These are phyloP conservation scores for Ophiostoma fasciatum DNA, from an alignment of 2,329 filamentous ascomycete species.

Conservation along the genomic window DNA sequence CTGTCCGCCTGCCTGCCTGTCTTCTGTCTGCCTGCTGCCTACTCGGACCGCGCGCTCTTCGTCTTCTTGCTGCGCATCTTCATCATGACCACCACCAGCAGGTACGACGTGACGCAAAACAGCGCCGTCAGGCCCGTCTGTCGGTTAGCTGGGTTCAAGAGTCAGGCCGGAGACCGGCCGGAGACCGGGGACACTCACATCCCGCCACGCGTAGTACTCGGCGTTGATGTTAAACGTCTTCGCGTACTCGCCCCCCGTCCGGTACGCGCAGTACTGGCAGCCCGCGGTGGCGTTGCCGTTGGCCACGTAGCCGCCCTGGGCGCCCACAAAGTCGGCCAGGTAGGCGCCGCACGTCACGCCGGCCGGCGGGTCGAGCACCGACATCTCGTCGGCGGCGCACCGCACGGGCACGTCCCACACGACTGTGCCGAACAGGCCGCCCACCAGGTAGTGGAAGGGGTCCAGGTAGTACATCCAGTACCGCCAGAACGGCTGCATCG, in stretches of 20 bases:
- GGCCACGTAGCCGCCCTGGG: constrained; percentile 30
- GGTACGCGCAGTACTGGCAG: constrained; percentile 44
- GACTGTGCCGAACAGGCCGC: constrained; percentile 36
- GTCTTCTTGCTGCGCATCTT: constrained; percentile 33
- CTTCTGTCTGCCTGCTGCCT: too few species aligned
- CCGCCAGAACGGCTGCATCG: constrained; percentile 51
- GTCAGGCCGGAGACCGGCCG: too few species aligned
- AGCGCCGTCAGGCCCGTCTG: constrained; percentile 37
- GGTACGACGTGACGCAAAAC: constrained; percentile 40
- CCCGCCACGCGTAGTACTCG: constrained; percentile 51
- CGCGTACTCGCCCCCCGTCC: constrained; percentile 43
- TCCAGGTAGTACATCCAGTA: constrained; percentile 50
- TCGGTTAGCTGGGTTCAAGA: not conserved
- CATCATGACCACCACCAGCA: constrained; percentile 29
- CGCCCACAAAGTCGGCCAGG: constrained; percentile 33
- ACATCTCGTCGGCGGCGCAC: constrained; percentile 34
- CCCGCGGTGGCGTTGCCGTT: constrained; percentile 46
- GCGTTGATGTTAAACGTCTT: constrained; percentile 41
- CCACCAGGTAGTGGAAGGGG: constrained; percentile 48
- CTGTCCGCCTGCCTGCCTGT: too few species aligned
- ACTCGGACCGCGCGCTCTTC: constrained; percentile 27
- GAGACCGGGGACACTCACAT: constrained; percentile 26
- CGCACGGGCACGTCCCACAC: constrained; percentile 30
- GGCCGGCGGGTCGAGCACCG: constrained; percentile 33
- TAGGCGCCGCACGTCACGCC: constrained; percentile 43